Conservation (phyloP, 2,329 filamentous ascomycete genomes). For the Verticillium isaacii region DNA sequence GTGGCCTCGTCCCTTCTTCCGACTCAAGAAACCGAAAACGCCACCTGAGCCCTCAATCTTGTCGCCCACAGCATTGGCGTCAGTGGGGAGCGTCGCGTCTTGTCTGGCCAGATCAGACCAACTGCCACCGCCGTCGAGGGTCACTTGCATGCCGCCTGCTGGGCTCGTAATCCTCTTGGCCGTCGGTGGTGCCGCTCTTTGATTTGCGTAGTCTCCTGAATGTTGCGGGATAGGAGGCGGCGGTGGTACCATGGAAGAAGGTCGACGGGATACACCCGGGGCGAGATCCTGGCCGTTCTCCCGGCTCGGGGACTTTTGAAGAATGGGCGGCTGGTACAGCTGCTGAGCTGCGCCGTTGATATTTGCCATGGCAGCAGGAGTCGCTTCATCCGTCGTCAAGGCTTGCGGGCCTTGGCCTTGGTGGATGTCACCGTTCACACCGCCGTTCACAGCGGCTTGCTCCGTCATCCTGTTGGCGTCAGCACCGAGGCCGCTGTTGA, state of each 20-base stretch:
- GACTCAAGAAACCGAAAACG: slow-evolving; percentile 83
- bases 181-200: slow-evolving; percentile 29
- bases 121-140: slow-evolving; percentile 80
- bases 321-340: not conserved
- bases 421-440: slow-evolving; percentile 2
- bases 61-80: slow-evolving; percentile 52
- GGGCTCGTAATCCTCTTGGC: slow-evolving; percentile 69
- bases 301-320: slow-evolving; percentile 5
- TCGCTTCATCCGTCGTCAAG: slow-evolving; percentile 46
- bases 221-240: slow-evolving; percentile 38
- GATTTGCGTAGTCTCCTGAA: slow-evolving; percentile 38
- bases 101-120: slow-evolving; percentile 90
- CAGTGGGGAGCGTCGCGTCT: slow-evolving; percentile 67
- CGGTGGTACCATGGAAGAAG: slow-evolving; percentile 5
- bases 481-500: slow-evolving; percentile 5
- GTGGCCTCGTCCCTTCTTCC: slow-evolving; percentile 85
- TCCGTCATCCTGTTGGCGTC: slow-evolving; percentile 13
- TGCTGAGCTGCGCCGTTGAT: slow-evolving; percentile 14
- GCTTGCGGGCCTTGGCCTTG: slow-evolving; percentile 32
- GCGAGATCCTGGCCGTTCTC: slow-evolving; percentile 14
- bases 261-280: not conserved
- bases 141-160: slow-evolving; percentile 83
- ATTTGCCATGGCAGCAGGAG: slow-evolving; percentile 28
- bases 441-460: slow-evolving; percentile 8
- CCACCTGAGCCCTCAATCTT: slow-evolving; percentile 62